Conservation (phyloP, 129 eudicot species). For the Flaveria sonorensis region DNA sequence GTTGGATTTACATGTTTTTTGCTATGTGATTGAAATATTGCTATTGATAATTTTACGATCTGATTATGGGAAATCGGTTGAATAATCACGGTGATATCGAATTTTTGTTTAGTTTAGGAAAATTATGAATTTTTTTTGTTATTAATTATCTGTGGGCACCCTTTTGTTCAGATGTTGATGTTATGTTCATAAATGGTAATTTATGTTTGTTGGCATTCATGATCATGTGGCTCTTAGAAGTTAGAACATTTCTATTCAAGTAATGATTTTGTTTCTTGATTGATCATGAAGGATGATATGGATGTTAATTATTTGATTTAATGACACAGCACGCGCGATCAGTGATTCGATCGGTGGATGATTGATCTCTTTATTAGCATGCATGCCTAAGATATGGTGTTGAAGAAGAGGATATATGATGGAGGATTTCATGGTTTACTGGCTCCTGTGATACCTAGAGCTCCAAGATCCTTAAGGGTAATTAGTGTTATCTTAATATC, state of each 20-base stretch:
- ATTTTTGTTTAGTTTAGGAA: slow-evolving; percentile 17
- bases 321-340: slow-evolving; percentile 2
- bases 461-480: slow-evolving; percentile 96
- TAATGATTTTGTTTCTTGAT: not conserved
- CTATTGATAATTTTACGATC: slow-evolving; percentile 18
- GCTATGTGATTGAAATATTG: not conserved
- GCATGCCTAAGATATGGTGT: slow-evolving; percentile 74
- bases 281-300: slow-evolving; percentile 7
- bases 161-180: not conserved
- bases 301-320: not conserved
- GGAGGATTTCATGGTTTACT: slow-evolving; percentile 63
- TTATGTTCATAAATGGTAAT: slow-evolving; percentile 12
- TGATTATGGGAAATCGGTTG: slow-evolving; percentile 1
- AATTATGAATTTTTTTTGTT: slow-evolving; percentile 22
- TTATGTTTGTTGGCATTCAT: not conserved
- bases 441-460: slow-evolving; percentile 78
- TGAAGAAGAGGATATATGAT: slow-evolving; percentile 66
- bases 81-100: not conserved
- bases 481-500: slow-evolving; percentile 16
- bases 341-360: slow-evolving; percentile 31
- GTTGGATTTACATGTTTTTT: slow-evolving; percentile 12
- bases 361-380: slow-evolving; percentile 43
- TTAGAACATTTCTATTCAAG: not conserved
- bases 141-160: not conserved
- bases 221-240: no score